phyloP scores from a whole-genome alignment of 2,329 filamentous ascomycete species.

The Capronia americana region DNA sequence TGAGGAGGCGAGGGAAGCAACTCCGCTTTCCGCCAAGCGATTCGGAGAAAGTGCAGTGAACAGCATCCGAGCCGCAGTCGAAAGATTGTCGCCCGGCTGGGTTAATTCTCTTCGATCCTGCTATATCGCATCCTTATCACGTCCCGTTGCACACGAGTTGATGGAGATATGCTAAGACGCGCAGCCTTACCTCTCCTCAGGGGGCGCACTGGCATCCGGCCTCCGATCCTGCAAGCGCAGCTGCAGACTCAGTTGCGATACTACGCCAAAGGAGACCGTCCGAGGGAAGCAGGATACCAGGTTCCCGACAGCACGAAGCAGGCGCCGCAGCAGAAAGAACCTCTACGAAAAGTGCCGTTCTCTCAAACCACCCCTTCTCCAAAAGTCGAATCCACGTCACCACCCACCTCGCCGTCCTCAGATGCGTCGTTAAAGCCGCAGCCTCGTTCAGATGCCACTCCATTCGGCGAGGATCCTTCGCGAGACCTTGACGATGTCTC shows the following conservation, averaged over 20 bases:
- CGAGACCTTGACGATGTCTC: constrained; percentile 34
- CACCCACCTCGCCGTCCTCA: constrained; percentile 7
- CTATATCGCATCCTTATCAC: neutral
- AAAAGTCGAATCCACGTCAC: constrained; percentile 14
- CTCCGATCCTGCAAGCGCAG: constrained; percentile 46
- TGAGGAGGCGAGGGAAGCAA: constrained; percentile 7
- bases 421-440: neutral
- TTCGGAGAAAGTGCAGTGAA: neutral
- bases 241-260: constrained; percentile 46
- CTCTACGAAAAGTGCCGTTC: constrained; percentile 30
- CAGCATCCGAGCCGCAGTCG: neutral
- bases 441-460: constrained; percentile 8
- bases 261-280: constrained; percentile 47
- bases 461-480: constrained; percentile 30
- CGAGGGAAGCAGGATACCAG: constrained; percentile 40
- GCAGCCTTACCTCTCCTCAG: constrained; percentile 53
- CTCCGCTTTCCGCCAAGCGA: neutral
- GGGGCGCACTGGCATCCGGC: constrained; percentile 41
- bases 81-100: neutral
- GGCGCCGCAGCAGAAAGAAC: constrained; percentile 19
- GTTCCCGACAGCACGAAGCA: constrained; percentile 29
- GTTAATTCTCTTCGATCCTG: neutral
- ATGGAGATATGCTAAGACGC: constrained; percentile 52
- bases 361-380: constrained; percentile 13
- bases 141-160: constrained; percentile 23